A percentile compares a stretch with the other conserved stretches of the same genome.
Conservation (phyloP, 345 rosid species). For the Aquilaria yunnanensis region DNA sequence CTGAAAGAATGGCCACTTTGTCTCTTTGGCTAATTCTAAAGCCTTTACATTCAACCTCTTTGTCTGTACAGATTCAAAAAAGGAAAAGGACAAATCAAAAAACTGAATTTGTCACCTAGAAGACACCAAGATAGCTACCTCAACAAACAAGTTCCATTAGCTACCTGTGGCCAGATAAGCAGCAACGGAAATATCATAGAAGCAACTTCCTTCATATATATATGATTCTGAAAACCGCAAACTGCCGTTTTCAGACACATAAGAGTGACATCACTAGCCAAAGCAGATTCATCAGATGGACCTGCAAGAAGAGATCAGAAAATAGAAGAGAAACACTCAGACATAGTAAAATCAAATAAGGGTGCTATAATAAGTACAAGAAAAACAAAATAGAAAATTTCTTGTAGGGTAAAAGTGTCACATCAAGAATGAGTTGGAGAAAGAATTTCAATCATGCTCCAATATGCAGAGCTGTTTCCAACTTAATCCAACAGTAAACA, state of each 20-base stretch:
- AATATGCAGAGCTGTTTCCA: too few relatives aligned
- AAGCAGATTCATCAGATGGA: constrained; percentile 33
- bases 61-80: constrained; percentile 44
- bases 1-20: constrained; percentile 60
- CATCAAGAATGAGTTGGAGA: too few relatives aligned
- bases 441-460: too few relatives aligned
- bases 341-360: background rate
- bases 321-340: constrained; percentile 5
- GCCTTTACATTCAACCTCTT: constrained; percentile 49
- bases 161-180: constrained; percentile 65
- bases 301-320: constrained; percentile 34
- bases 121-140: background rate
- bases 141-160: constrained; percentile 5
- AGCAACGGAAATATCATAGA: constrained; percentile 73
- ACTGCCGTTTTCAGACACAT: constrained; percentile 48
- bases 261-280: constrained; percentile 53
- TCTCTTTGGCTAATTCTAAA: constrained; percentile 50
- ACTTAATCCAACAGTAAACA: too few relatives aligned
- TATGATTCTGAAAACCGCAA: constrained; percentile 33
- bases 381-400: background rate
- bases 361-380: background rate
- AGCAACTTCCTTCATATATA: constrained; percentile 47
- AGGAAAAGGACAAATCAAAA: background rate
- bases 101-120: background rate
- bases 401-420: background rate